Conservation (phyloP, 768 basidiomycete species). For the Naganishia friedmannii region DNA sequence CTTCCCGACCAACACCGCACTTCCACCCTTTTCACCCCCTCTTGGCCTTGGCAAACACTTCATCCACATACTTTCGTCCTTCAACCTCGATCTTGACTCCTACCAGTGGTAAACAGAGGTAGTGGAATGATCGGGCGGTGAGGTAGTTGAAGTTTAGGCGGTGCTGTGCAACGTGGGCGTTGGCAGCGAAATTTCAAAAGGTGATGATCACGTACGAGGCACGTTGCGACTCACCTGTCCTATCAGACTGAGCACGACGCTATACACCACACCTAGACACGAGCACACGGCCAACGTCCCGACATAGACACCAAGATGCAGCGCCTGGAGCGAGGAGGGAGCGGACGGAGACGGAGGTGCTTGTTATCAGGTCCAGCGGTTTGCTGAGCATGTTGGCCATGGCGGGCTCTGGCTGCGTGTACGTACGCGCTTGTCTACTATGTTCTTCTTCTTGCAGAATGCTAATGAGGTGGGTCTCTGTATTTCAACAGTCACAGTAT, state of each 20-base stretch:
- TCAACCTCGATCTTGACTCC: slow-evolving; percentile 74
- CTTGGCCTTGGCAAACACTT: slow-evolving; percentile 40
- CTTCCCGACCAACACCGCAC: slow-evolving; percentile 73
- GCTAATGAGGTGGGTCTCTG: no score
- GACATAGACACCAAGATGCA: slow-evolving; percentile 69
- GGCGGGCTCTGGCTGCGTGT: background rate
- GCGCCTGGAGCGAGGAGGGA: slow-evolving; percentile 55
- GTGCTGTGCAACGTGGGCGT: no score
- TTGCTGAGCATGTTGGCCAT: slow-evolving; percentile 38
- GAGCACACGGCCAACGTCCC: slow-evolving; percentile 69
- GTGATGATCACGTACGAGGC: background rate
- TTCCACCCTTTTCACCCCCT: slow-evolving; percentile 35
- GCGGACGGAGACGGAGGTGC: slow-evolving; percentile 43
- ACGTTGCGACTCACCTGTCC: slow-evolving; percentile 56
- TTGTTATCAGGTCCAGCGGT: slow-evolving; percentile 43
- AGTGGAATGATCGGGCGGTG: slow-evolving; percentile 81
- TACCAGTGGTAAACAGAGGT: slow-evolving; percentile 62
- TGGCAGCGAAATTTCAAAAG: no score
- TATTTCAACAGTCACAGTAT: no score
- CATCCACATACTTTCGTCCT: slow-evolving; percentile 73
- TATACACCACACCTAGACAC: slow-evolving; percentile 67
- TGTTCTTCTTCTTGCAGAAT: no score
- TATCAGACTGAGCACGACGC: slow-evolving; percentile 59
- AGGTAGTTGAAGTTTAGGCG: slow-evolving; percentile 77
- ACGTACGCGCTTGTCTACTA: no score